Base-by-base conservation (phyloP, 495 filamentous ascomycete genomes). In the Filosporella fistucella region DNA sequence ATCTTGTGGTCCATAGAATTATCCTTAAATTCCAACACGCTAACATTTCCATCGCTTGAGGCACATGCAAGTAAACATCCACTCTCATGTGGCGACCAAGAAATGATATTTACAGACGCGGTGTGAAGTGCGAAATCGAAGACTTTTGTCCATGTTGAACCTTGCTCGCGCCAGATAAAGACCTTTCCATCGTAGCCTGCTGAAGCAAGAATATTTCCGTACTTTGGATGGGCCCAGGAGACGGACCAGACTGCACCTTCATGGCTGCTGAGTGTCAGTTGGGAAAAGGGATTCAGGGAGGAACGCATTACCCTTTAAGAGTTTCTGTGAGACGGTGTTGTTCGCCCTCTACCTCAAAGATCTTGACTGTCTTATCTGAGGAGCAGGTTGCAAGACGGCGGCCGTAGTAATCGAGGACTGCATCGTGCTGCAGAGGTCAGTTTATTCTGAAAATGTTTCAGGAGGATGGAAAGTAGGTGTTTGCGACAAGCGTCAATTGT, bases 351-450 rank as follows among this genome's bases (percentile, higher is more conserved):
- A 97, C 85, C 71, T 97, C 93, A 60, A 96, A 99, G 64, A 99
- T 96, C 71, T 96, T 97, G 72, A 99, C 94, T 39, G 91, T 97
- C 64, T 89, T 89, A 68, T 99, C 93, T 45, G 91, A 96, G 17
- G 90, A 96, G 67, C 93, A 97, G 57, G 93, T 99, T 51, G 93
- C 93, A 59, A 99, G 82, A 56, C 91, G 84, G 51, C 93, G 85
- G 58, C 93, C 93, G 68, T 97, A 99, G 70, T 97, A 97, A 66
- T 99, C 94, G 54, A 99, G 83, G 45, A 90, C 89, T 44, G 91
- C 93, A 80, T 97, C 93, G 60, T 97, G 93, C 91, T 96, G 65
- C 33, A 55, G 21, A 33, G 30, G 35, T 36, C 1, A 16, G 32
- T 35, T n/a, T n/a, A 45, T 30, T 45, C 20, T 30, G 44, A 2